Base-by-base conservation (phyloP, 371 early-diverging fungal species). In the Mortierella sp. region DNA sequence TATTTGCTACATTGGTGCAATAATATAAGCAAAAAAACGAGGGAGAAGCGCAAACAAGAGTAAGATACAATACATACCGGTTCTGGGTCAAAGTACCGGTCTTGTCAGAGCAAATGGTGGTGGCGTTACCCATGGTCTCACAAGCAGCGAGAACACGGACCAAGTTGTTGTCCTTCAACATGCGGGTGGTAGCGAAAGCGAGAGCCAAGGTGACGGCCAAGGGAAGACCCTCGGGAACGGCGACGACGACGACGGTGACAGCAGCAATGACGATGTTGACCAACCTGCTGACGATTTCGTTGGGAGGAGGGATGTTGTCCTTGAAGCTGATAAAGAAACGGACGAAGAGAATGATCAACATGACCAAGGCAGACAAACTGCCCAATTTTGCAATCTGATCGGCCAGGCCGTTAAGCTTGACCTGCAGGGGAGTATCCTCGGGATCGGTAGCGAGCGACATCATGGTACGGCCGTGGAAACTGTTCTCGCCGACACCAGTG, bases 111-210 rank as follows among this genome's bases (percentile, higher is more conserved):
- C 97, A 97, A 45, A 98, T 90, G 9, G 95, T 95, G 9, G 97
- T 97, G 1, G 97, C 97, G 78, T 93, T 94, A 8, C 97, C 96
- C 97, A 97, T 97, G 43, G 96, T 96, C 86, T 98, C 98, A 79
- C 98, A 97, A 9, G 98, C 95, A 44, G 93, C 90, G 31, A 98
- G 85, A 24, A 95, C 91, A 29, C 97, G 91, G 10, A 98, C 98
- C 39, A 98, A 86, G 80, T 96, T 97, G 79, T 96, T 96, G 79
- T 98, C 97, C 75, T 93, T 93, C 63, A 95, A 85, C 98, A 95
- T 98, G 11, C 91, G 87, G n/a, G 90, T 92, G n/a, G 94, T 93
- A 14, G 93, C 94, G 84, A 90, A 94, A 4, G 94, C 94, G 24
- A 95, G 83, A 41, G 95, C 93, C 29, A 95, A 77, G 1, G 95